Base-by-base conservation (phyloP, 305 asterid genomes). In the Rubia peregrina region DNA sequence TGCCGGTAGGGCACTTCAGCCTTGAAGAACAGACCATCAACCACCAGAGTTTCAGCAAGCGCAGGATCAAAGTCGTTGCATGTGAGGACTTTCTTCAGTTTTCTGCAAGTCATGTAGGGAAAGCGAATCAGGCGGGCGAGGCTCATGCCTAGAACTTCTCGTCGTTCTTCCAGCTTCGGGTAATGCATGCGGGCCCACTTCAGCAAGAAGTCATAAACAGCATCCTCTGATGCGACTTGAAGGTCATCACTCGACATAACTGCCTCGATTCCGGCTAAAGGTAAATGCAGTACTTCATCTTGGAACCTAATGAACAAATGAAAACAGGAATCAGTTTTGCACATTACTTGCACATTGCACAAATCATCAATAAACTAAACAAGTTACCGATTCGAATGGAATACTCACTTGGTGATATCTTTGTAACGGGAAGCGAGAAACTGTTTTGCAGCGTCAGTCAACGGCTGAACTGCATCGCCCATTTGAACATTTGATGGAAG, bases 141-240 rank as follows among this genome's bases (percentile, higher is more conserved):
- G 44, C 86, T 88, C 3, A 83, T 76, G 67, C 88, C 88, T 38
- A 93, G 85, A 71, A 90, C 80, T 41, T 83, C 94, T 41, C 86
- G 87, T 44, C 96, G 83, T 73, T 93, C 96, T 72, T 93, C 95
- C 57, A 80, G 76, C 76, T 82, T 86, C 55, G 82, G 90, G 74
- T 89, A 88, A 72, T 85, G 95, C 46, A 83, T 56, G 76, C 91
- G 83, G 19, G 90, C 82, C 98, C 98, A 93, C 81, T 88, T 93
- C 65, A 93, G 78, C 0, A 86, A 90, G 43, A 93, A 85, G 82
- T 93, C 98, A 6, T 84, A 93, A 19, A 90, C 98, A 11, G 95
- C 92, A 77, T 93, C 98, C 79, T 93, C 97, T 17, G 98, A 93
- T 24, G 95, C 92, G 62, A 93, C 96, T 75, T 90, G 98, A 73